Conservation (phyloP, 2,329 filamentous ascomycete genomes). For the Colletotrichum plurivorum region DNA sequence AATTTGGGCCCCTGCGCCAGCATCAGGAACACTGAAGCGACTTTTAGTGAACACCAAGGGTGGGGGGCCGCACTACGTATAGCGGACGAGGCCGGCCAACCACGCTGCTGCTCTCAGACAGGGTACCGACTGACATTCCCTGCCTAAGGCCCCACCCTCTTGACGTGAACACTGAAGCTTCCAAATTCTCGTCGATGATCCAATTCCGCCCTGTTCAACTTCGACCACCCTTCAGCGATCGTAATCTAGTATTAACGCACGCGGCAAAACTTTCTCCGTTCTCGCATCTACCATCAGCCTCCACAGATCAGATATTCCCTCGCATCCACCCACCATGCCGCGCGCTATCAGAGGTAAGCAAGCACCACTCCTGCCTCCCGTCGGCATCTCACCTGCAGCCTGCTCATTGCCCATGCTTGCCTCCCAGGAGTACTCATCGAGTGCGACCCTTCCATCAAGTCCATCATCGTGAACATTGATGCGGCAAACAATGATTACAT, state of each 20-base stretch:
- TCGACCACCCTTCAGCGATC: neutral
- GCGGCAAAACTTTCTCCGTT: neutral
- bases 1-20: slow-evolving; percentile 26
- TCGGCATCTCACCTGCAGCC: slow-evolving; percentile 12
- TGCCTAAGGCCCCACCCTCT: slow-evolving; percentile 22
- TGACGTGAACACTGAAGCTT: slow-evolving; percentile 7
- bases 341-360: slow-evolving; percentile 68
- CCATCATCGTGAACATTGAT: slow-evolving; percentile 85
- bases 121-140: slow-evolving; percentile 16
- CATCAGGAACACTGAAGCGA: neutral
- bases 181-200: slow-evolving; percentile 25
- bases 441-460: slow-evolving; percentile 90
- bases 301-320: neutral
- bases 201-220: slow-evolving; percentile 6
- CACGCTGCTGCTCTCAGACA: neutral
- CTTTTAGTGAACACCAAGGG: slow-evolving; percentile 1
- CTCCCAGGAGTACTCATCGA: slow-evolving; percentile 78
- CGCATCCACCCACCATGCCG: slow-evolving; percentile 59
- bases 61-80: slow-evolving; percentile 1
- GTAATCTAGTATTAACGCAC: neutral
- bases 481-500: slow-evolving; percentile 79
- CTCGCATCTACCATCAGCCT: too few species aligned
- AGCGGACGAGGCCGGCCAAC: neutral
- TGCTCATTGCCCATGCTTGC: slow-evolving; percentile 25
- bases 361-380: neutral